Base-by-base conservation (phyloP, 2,329 filamentous ascomycete genomes). In the Xylaria sp. region DNA sequence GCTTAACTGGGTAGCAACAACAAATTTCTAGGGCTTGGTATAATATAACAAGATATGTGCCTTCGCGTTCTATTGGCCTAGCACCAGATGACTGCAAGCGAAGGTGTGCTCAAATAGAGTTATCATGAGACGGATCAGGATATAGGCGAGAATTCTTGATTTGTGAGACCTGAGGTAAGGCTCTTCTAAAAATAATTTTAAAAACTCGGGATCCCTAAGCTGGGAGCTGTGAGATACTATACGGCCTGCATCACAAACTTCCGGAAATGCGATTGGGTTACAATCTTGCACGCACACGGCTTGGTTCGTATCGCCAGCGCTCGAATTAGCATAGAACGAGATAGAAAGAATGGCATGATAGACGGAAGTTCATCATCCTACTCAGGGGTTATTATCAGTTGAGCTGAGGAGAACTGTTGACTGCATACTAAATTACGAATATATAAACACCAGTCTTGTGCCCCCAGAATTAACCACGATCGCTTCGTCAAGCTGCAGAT, bases 201-300 rank as follows among this genome's bases (percentile, higher is more conserved):
- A 10, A 44, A 66, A 8, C 44, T 51, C 1, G 23, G 18, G 34
- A 51, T 62, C 31, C 13, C 7, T 44, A 63, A 25, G 62, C 62
- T 65, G 20, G 60, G 34, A 65, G 34, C 63, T 69, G 63, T 57
- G 31, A 10, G 57, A 58, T 63, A 69, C 34, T 62, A 58, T 69
- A 56, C 63, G 52, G 54, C 57, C 62, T 65, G 57, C 62, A 57
- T 69, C 41, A 10, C 51, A 50, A 34, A 37, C 37, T 37, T 62
- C 62, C 66, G 66, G 51, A 44, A 48, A 28, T 58, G 58, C 25
- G 51, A 20, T 51, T 39, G 56, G 63, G 51, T 46, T 59, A 23
- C 63, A 66, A 63, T 62, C 37, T 65, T 62, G 61, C 57, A 61
- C 57, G 48, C 28, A n/a, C 31, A 41, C 55, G n/a, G 25, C 8